Evolutionary conservation across 768 basidiomycete species (phyloP).

Genomic region (Trametes cingulata): DNA sequence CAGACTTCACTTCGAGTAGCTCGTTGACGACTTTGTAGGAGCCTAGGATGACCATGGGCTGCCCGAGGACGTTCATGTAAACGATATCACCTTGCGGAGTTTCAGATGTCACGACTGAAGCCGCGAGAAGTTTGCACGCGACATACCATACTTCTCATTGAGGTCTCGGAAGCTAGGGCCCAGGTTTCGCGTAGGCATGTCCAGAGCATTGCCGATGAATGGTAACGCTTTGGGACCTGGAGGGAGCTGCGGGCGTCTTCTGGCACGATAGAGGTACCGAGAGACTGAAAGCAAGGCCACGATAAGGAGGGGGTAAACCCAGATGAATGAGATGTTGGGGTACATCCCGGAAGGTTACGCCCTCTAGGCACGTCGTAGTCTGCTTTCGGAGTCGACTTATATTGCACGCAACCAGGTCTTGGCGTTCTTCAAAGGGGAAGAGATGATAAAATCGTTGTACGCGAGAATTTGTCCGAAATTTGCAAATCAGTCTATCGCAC

Average conservation of each 20-base stretch:
- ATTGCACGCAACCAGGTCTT: too few species aligned
- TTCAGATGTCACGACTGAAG: too few species aligned
- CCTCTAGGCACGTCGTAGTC: too few species aligned
- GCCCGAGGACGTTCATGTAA: constrained; percentile 9
- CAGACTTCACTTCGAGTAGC: constrained; percentile 3
- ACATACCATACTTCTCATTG: constrained; percentile 7
- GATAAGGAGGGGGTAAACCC: neutral
- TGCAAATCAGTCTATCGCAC: too few species aligned
- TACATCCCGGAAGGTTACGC: neutral
- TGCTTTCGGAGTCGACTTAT: too few species aligned
- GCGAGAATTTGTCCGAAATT: too few species aligned
- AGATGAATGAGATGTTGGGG: neutral
- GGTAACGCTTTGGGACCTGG: constrained; percentile 8
- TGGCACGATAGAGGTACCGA: neutral
- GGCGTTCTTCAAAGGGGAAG: too few species aligned
- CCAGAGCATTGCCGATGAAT: constrained; percentile 6
- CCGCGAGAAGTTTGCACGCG: neutral
- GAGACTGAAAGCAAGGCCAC: neutral
- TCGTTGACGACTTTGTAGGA: constrained; percentile 4
- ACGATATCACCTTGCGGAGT: constrained; percentile 9
- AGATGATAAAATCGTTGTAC: too few species aligned
- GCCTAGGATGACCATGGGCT: constrained; percentile 12
- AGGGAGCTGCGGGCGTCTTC: neutral
- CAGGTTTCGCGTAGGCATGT: constrained; percentile 2
- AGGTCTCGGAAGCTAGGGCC: constrained; percentile 4